Percentiles rank a stretch among this genome's conserved stretches.
Evolutionary conservation across 495 filamentous ascomycete genomes (phyloP).

Genomic region (Penicillium goetzii): DNA sequence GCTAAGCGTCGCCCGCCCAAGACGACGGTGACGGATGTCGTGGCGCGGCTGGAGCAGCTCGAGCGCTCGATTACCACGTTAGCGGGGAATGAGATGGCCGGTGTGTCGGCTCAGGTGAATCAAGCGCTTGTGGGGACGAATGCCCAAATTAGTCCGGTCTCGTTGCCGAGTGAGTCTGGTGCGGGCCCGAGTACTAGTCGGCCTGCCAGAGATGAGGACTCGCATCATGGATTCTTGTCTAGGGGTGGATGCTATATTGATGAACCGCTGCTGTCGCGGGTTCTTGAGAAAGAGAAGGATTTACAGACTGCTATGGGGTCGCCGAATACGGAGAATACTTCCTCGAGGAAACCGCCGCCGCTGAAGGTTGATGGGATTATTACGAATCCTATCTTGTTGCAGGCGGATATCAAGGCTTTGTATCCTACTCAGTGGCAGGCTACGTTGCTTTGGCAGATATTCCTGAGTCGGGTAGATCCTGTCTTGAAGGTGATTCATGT

Average conservation of each 20-base stretch:
- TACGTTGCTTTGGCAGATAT: conserved; percentile 38
- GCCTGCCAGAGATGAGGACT: neutral
- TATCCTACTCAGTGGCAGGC: conserved; percentile 34
- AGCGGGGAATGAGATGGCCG: conserved; percentile 8
- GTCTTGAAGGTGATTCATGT: conserved; percentile 49
- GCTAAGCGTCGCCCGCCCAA: conserved; percentile 35
- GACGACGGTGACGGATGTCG: conserved; percentile 23
- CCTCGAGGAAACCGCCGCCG: conserved; percentile 13
- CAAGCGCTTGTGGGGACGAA: neutral
- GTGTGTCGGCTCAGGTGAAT: neutral
- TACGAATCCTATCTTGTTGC: conserved; percentile 21
- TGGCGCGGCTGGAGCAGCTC: conserved; percentile 33
- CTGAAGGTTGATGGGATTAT: conserved; percentile 29
- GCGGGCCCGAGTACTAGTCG: no score
- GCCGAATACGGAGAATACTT: conserved; percentile 16
- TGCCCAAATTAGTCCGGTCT: neutral
- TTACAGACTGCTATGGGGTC: conserved; percentile 32
- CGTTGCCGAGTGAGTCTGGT: neutral
- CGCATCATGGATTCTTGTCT: conserved; percentile 27
- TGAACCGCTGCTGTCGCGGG: conserved; percentile 34
- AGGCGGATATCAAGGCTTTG: conserved; percentile 25
- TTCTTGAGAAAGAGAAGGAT: conserved; percentile 34
- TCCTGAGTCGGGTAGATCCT: conserved; percentile 41
- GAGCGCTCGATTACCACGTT: conserved; percentile 34
- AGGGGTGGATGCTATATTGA: conserved; percentile 37